Conservation (phyloP, 23 red algal species). For the Pyropia yezoensis region DNA sequence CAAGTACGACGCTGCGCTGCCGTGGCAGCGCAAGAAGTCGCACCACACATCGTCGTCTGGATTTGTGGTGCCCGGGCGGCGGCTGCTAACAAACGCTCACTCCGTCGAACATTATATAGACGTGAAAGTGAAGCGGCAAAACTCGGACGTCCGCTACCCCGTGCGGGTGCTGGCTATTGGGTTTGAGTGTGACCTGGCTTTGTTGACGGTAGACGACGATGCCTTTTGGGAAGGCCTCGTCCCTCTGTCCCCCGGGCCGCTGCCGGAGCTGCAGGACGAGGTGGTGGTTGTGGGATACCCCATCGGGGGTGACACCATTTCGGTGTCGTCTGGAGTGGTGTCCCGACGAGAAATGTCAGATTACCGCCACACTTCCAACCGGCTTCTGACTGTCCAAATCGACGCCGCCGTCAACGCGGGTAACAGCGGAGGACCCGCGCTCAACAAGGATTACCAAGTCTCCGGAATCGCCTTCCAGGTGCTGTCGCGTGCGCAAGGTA, state of each 20-base stretch:
- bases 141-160: conserved; percentile 43
- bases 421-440: conserved; percentile 84
- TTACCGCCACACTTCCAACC: conserved; percentile 62
- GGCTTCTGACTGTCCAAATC: conserved; percentile 82
- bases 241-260: conserved; percentile 35
- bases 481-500: conserved; percentile 62
- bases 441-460: conserved; percentile 60
- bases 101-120: conserved; percentile 76
- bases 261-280: conserved; percentile 67
- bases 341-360: conserved; percentile 78
- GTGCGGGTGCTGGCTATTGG: conserved; percentile 77
- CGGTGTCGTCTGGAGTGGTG: conserved; percentile 81
- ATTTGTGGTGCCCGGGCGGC: conserved; percentile 61
- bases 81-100: conserved; percentile 88
- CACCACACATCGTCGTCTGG: conserved; percentile 65
- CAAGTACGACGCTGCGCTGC: conserved; percentile 68
- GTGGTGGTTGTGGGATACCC: conserved; percentile 80
- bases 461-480: conserved; percentile 88
- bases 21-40: conserved; percentile 77
- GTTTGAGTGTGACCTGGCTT: conserved; percentile 90
- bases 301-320: conserved; percentile 70
- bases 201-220: conserved; percentile 65
- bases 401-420: conserved; percentile 92
- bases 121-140: conserved; percentile 63
- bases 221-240: conserved; percentile 72